These are phyloP conservation scores for Rhynchospora breviuscula DNA, from an alignment of 176 grass and related monocot genomes.

Conservation along the genomic window DNA sequence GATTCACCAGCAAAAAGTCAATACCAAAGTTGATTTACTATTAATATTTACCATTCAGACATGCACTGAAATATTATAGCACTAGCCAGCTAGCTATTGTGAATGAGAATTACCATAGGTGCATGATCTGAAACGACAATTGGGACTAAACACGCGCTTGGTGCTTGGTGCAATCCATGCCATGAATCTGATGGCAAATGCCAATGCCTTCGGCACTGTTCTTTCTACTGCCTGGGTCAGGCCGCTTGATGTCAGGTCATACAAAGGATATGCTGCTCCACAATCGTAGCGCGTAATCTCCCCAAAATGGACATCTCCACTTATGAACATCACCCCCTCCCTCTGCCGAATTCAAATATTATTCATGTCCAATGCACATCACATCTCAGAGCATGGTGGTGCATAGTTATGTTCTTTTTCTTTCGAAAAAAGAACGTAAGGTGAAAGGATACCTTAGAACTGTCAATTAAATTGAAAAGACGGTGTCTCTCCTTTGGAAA, in stretches of 20 bases:
- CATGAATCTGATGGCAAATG: constrained; percentile 45
- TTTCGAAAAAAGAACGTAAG: constrained; percentile 12
- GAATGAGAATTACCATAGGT: constrained; percentile 46
- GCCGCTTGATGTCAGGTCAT: constrained; percentile 84
- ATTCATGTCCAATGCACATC: neutral
- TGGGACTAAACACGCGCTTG: constrained; percentile 48
- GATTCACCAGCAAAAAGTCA: neutral
- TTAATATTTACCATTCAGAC: neutral
- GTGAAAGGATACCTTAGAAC: constrained; percentile 45
- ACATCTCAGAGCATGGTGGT: neutral
- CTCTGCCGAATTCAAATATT: constrained; percentile 42
- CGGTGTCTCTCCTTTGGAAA: constrained; percentile 76
- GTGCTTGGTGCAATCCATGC: constrained; percentile 50
- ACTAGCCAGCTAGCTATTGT: neutral
- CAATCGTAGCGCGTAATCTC: constrained; percentile 70
- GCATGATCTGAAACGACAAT: constrained; percentile 66
- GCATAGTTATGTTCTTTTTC: neutral
- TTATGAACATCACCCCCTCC: constrained; percentile 73
- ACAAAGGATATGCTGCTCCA: constrained; percentile 52
- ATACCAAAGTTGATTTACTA: neutral
- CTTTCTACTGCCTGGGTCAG: constrained; percentile 75
- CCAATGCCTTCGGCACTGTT: constrained; percentile 44
- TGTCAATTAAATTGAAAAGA: constrained; percentile 66
- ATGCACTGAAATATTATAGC: constrained; percentile 20
- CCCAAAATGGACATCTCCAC: constrained; percentile 89